phyloP scores from a whole-genome alignment of 768 basidiomycete genomes.

The Galerina marginata region DNA sequence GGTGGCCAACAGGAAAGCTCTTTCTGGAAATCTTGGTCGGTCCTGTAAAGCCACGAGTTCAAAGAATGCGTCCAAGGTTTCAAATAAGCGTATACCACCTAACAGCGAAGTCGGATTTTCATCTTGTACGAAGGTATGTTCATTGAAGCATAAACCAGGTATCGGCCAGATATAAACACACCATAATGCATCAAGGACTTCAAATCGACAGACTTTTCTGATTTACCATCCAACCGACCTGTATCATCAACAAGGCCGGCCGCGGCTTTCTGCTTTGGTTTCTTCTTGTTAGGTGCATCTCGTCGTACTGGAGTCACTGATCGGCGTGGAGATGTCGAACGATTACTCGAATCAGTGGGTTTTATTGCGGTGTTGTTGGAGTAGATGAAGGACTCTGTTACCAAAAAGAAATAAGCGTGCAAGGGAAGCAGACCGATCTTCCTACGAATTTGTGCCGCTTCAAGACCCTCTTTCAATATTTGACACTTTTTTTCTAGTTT shows the following conservation, averaged over 20 bases:
- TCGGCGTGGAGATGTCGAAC: neutral
- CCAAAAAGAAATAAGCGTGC: neutral
- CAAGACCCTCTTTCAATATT: conserved; percentile 44
- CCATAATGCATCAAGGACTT: conserved; percentile 2
- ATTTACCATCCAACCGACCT: neutral
- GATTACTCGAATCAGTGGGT: neutral
- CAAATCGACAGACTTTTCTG: conserved; percentile 1
- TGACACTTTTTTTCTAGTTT: conserved; percentile 45
- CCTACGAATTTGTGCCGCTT: conserved; percentile 48
- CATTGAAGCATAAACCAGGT: neutral
- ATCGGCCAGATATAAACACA: neutral
- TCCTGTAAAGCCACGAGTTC: conserved; percentile 30
- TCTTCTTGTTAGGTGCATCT: conserved; percentile 9
- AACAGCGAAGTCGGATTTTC: neutral
- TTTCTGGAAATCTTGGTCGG: conserved; percentile 25
- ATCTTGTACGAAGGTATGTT: neutral
- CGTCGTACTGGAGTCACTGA: neutral
- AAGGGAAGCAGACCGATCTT: conserved; percentile 3
- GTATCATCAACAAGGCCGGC: neutral
- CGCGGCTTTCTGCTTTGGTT: conserved; percentile 6
- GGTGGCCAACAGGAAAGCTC: conserved; percentile 33
- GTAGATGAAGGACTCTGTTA: conserved; percentile 1
- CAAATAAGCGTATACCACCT: conserved; percentile 19
- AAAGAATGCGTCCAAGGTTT: conserved; percentile 34
- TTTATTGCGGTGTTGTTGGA: neutral